Conservation (phyloP, 441 rosid species). For the Euphorbia corollata region DNA sequence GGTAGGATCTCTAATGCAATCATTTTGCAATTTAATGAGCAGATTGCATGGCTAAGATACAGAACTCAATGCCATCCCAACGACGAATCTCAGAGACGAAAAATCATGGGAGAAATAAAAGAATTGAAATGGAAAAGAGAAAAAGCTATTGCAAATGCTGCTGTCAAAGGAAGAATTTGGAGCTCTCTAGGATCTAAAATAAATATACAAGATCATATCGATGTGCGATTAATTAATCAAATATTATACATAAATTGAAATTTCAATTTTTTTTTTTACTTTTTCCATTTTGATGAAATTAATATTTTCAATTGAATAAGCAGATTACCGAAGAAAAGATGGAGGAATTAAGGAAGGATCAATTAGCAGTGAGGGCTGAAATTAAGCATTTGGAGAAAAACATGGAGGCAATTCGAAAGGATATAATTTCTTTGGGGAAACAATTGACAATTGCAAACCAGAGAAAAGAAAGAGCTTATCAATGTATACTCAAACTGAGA, state of each 20-base stretch:
- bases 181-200: conserved; percentile 20
- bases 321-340: not conserved
- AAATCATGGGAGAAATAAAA: not conserved
- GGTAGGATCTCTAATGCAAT: too few relatives aligned
- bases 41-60: not conserved
- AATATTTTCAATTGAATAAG: not conserved
- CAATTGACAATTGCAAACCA: not conserved
- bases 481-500: not conserved
- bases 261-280: too few relatives aligned
- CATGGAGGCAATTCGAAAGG: not conserved
- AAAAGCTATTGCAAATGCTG: conserved; percentile 23
- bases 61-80: too few relatives aligned
- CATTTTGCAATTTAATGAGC: not conserved
- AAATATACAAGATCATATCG: conserved; percentile 12
- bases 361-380: not conserved
- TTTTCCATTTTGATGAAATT: not conserved
- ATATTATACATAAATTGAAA: too few relatives aligned
- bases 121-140: conserved; percentile 11
- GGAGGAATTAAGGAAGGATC: not conserved
- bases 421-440: not conserved
- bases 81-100: not conserved
- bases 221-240: conserved; percentile 1
- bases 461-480: not conserved
- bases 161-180: conserved; percentile 25
- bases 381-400: not conserved